Evolutionary conservation across 768 basidiomycete genomes (phyloP), one percentile per base, ranked within the genome.

Genomic region (Clavaria fumosa): DNA sequence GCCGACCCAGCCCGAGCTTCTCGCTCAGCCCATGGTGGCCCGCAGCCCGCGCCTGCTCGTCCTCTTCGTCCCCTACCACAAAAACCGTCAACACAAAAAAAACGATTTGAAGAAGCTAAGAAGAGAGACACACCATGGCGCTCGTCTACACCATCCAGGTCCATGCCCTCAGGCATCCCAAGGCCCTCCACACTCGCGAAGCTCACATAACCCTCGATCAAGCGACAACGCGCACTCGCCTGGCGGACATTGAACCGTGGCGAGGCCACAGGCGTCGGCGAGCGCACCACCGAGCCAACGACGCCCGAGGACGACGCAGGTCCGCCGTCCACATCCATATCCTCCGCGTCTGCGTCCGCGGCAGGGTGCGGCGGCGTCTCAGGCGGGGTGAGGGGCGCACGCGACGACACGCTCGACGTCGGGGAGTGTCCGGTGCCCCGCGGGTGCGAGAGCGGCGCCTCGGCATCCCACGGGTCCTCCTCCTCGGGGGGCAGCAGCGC

Each of bases 181-280:
- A 80, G 60, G 17, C 78, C 78, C 55, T 75, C 75, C 7, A 80
- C 66, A 34, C 63, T 67, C 27, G 72, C 64, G 39, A 80, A 80
- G n/a, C 67, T 70, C 23, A 80, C 72, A 44, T 79, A 79, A 1
- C 78, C 78, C 11, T 70, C 62, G 21, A 72, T 66, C 23, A 63
- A 54, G 18, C 61, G 63, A 43, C 75, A 69, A 39, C 67, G 65
- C 22, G 64, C 68, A n/a, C 66, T 66, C 4, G 78, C 78, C 15
- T 63, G 66, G 27, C 70, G 67, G 7, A 69, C 74, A 47, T 81
- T 73, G 61, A 81, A 81, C 3, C 59, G 45, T n/a, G 23, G 24
- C n/a, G n/a, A n/a, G n/a, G n/a, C n/a, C n/a, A n/a, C n/a, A n/a
- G n/a, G n/a, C n/a, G n/a, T n/a, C n/a, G n/a, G n/a, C n/a, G n/a